Evolutionary conservation across 2,329 filamentous ascomycete species (phyloP), one percentile per base, ranked within the genome.

Genomic region (Colletotrichum graminicola): DNA sequence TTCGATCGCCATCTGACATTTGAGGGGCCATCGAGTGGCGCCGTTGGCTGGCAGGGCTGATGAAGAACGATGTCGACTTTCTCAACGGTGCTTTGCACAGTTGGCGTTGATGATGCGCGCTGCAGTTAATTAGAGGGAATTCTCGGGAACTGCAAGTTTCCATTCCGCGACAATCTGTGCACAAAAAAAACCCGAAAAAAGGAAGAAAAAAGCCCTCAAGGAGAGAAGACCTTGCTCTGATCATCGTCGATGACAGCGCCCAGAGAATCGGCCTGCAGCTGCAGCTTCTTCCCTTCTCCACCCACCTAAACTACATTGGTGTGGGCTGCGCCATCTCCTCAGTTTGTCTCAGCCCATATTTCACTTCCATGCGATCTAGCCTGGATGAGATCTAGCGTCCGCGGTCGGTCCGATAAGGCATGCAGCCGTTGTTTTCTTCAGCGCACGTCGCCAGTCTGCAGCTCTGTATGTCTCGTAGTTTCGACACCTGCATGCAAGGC

Each of bases 381-480:
- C 62, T 32, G 10, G 32, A 51, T 41, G 18, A 2, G 71, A 14
- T n/a, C 26, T 73, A 74, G 71, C 71, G 60, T 51, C 45, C 23
- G 34, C 41, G 45, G 52, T 73, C 73, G 73, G 73, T 62, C 73
- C 73, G 73, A 74, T 67, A 67, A 71, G 73, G 73, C 71, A 54
- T 55, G 45, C 55, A 63, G 26, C 66, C 47, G 55, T 67, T 47
- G 21, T 45, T n/a, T 62, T 62, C 65, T 71, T 60, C 59, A 68
- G 54, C 65, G 45, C 62, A 47, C 62, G 32, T 56, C 29, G 29
- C 43, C 45, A 29, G 23, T 29, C 41, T 32, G 32, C 39, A 66
- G n/a, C 39, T 49, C 41, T 11, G 43, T 18, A n/a, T 45, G 43
- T n/a, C 43, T 45, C 43, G 41, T 21, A 43, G 41, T 21, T 5